Conservation (phyloP, 768 basidiomycete species). For the Termitomyces sp. region DNA sequence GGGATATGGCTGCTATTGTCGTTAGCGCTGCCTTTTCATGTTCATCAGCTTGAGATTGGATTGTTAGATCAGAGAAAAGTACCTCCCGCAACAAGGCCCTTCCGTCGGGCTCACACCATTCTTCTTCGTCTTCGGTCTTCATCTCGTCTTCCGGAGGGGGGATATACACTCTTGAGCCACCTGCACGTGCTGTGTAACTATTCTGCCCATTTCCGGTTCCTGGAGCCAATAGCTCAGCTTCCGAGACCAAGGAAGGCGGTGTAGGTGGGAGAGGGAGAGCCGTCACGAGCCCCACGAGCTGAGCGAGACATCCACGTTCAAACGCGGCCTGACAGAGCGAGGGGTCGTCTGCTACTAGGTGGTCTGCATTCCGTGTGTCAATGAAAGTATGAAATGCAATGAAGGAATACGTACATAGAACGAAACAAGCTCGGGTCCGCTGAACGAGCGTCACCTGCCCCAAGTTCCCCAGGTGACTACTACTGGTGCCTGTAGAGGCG, state of each 20-base stretch:
- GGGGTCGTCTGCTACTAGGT: conserved; percentile 67
- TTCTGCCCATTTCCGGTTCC: background rate
- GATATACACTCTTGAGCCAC: background rate
- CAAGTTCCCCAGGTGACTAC: background rate
- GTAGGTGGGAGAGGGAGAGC: conserved; percentile 40
- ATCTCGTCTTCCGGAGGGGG: conserved; percentile 16
- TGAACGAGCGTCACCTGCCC: conserved; percentile 1
- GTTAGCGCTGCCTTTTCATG: conserved; percentile 62
- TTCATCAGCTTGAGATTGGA: background rate
- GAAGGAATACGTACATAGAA: conserved; percentile 49
- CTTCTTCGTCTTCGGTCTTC: conserved; percentile 50
- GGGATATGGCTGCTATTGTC: conserved; percentile 62
- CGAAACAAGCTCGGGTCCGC: conserved; percentile 50
- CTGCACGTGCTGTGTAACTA: background rate
- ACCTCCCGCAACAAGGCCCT: conserved; percentile 61
- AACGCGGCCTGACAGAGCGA: conserved; percentile 61
- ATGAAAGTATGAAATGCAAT: background rate
- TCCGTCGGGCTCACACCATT: conserved; percentile 47
- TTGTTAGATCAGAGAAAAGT: background rate
- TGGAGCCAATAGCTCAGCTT: background rate
- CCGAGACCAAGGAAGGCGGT: background rate
- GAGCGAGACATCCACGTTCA: conserved; percentile 61
- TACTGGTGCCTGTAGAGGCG: background rate
- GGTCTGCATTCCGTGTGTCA: conserved; percentile 28
- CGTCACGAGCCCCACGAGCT: conserved; percentile 45